Evolutionary conservation across 1,139 yeast species (phyloP).

Genomic region (Taphrina flavorubra): DNA sequence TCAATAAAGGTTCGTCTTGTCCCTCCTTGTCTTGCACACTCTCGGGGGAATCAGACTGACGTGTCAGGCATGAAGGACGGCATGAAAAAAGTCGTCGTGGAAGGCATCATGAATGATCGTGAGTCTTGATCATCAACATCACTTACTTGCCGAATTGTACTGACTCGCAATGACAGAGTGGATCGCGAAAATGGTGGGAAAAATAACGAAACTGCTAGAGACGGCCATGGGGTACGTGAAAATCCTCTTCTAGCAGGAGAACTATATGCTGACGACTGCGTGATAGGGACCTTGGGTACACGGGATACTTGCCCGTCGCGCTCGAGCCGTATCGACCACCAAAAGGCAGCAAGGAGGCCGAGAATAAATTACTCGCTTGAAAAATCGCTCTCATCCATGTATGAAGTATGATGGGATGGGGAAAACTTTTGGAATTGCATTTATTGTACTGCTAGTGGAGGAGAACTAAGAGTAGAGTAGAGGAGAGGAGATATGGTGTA

Average conservation of each 20-base stretch:
- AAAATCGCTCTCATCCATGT: too few relatives aligned
- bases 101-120: slow-evolving; percentile 37
- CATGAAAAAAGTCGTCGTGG: slow-evolving; percentile 34
- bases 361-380: slow-evolving; percentile 15
- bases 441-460: too few relatives aligned
- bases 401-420: too few relatives aligned
- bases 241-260: background rate
- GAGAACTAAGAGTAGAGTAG: too few relatives aligned
- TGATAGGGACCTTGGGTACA: slow-evolving; percentile 30
- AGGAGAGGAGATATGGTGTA: too few relatives aligned
- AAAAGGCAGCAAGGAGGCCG: slow-evolving; percentile 17
- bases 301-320: slow-evolving; percentile 36
- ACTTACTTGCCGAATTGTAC: too few relatives aligned
- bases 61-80: slow-evolving; percentile 25
- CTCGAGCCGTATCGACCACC: slow-evolving; percentile 28
- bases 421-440: too few relatives aligned
- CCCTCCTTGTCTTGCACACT: too few relatives aligned
- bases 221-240: slow-evolving; percentile 31
- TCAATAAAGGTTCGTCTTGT: slow-evolving; percentile 24
- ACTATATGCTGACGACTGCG: background rate
- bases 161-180: slow-evolving; percentile 6
- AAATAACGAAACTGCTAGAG: slow-evolving; percentile 33
- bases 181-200: slow-evolving; percentile 36
- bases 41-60: background rate
- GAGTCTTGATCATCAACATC: background rate